Evolutionary conservation across 2,329 filamentous ascomycete genomes (phyloP).

Genomic region (Arachnomyces sp.): DNA sequence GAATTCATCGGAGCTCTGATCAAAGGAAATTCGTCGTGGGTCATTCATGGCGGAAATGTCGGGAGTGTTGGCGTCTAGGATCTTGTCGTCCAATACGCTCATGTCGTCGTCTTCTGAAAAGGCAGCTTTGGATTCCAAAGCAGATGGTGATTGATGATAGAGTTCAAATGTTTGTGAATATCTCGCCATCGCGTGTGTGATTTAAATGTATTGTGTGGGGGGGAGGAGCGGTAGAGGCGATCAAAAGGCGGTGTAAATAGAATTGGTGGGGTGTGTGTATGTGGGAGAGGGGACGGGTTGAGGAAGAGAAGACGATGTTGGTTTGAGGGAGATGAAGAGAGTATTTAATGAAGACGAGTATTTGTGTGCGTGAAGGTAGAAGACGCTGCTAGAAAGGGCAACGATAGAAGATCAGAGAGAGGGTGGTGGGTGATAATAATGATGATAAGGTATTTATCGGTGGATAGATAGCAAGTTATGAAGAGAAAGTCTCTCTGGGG

Average conservation of each 20-base stretch:
- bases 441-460: too few relatives aligned
- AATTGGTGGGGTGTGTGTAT: slow-evolving; percentile 7
- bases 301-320: neutral
- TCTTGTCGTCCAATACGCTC: slow-evolving; percentile 43
- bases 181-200: slow-evolving; percentile 30
- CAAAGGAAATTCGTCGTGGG: slow-evolving; percentile 38
- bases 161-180: slow-evolving; percentile 39
- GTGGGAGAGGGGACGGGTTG: slow-evolving; percentile 3
- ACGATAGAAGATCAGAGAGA: neutral
- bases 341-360: too few relatives aligned
- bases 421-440: neutral
- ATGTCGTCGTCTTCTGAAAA: slow-evolving; percentile 46
- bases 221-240: slow-evolving; percentile 6
- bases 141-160: slow-evolving; percentile 37
- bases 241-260: slow-evolving; percentile 6
- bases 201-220: slow-evolving; percentile 5
- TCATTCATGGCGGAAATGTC: slow-evolving; percentile 42
- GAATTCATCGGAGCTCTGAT: slow-evolving; percentile 44
- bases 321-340: slow-evolving; percentile 5
- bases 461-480: too few relatives aligned
- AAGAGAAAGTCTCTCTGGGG: too few relatives aligned
- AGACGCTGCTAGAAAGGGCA: too few relatives aligned
- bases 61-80: slow-evolving; percentile 43
- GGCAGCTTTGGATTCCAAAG: slow-evolving; percentile 34
- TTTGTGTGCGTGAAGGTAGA: too few relatives aligned